Evolutionary conservation across 23 red algal species (phyloP).

Genomic region (Gracilaria gracilis): DNA sequence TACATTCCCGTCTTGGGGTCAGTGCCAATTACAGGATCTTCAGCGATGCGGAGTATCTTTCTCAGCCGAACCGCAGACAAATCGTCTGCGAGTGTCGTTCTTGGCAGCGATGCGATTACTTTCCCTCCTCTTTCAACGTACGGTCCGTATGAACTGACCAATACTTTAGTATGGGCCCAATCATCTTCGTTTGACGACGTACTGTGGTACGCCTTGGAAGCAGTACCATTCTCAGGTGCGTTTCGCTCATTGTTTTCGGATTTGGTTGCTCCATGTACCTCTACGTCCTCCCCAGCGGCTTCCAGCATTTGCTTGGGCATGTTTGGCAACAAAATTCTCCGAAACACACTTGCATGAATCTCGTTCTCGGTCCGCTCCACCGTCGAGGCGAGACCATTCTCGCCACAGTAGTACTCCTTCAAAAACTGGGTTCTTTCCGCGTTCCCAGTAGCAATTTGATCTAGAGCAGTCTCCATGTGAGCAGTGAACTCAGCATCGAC

Average conservation of each 20-base stretch:
- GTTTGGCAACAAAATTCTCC: slow-evolving; percentile 61
- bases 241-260: not conserved
- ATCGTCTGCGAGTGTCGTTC: slow-evolving; percentile 84
- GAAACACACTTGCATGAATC: slow-evolving; percentile 66
- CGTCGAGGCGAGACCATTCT: slow-evolving; percentile 64
- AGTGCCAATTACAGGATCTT: slow-evolving; percentile 76
- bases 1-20: slow-evolving; percentile 75
- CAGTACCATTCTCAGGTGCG: slow-evolving; percentile 10
- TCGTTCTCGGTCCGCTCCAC: slow-evolving; percentile 64
- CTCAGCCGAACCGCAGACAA: slow-evolving; percentile 63
- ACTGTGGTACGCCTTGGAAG: not conserved
- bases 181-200: not conserved
- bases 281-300: not conserved
- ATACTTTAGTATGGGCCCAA: slow-evolving; percentile 62
- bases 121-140: slow-evolving; percentile 72
- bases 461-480: slow-evolving; percentile 88
- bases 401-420: slow-evolving; percentile 85
- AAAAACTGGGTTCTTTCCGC: slow-evolving; percentile 87
- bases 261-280: not conserved
- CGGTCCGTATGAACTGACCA: slow-evolving; percentile 94
- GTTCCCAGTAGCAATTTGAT: slow-evolving; percentile 87
- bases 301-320: slow-evolving; percentile 44
- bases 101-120: slow-evolving; percentile 69
- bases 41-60: slow-evolving; percentile 54
- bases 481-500: slow-evolving; percentile 92